Conservation (phyloP, 768 basidiomycete genomes). For the Pilatotrama ljubarskyi region DNA sequence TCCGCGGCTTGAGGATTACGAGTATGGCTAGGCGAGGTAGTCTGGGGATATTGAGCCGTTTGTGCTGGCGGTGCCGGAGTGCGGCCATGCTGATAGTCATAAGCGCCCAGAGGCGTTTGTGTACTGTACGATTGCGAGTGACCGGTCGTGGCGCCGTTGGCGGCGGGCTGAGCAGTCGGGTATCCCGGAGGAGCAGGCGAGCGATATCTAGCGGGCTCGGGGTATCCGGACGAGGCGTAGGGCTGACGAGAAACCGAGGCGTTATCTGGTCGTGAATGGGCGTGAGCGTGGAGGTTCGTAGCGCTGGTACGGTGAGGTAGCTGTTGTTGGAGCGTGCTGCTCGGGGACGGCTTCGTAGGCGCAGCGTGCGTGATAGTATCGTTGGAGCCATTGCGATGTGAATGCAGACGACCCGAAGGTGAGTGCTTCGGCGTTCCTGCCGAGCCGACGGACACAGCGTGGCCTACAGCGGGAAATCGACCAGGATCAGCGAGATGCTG, state of each 20-base stretch:
- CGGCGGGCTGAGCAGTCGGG: constrained; percentile 12
- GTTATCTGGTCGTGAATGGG: constrained; percentile 29
- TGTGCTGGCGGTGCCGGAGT: not conserved
- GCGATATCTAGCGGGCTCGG: constrained; percentile 30
- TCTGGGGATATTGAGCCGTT: not conserved
- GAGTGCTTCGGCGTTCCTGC: constrained; percentile 23
- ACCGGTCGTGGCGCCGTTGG: constrained; percentile 8
- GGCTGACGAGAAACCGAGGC: constrained; percentile 23
- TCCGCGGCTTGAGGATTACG: constrained; percentile 15
- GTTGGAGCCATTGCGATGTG: constrained; percentile 30
- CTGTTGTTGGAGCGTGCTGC: constrained; percentile 17
- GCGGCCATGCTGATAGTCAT: constrained; percentile 12
- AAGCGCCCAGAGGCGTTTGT: constrained; percentile 4
- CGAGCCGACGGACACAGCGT: constrained; percentile 10
- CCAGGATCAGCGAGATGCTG: constrained; percentile 3
- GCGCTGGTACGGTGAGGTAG: constrained; percentile 24
- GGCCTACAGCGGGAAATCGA: constrained; percentile 14
- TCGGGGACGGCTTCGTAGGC: constrained; percentile 26
- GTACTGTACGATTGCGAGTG: constrained; percentile 17
- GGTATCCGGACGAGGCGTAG: constrained; percentile 29
- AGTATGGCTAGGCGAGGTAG: not conserved
- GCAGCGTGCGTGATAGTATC: constrained; percentile 27
- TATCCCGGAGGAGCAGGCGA: constrained; percentile 23
- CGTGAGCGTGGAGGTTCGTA: constrained; percentile 22
- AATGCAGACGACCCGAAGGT: constrained; percentile 24